phyloP scores from a whole-genome alignment of 352 stramenopile genomes.

The Pythium sp. region DNA sequence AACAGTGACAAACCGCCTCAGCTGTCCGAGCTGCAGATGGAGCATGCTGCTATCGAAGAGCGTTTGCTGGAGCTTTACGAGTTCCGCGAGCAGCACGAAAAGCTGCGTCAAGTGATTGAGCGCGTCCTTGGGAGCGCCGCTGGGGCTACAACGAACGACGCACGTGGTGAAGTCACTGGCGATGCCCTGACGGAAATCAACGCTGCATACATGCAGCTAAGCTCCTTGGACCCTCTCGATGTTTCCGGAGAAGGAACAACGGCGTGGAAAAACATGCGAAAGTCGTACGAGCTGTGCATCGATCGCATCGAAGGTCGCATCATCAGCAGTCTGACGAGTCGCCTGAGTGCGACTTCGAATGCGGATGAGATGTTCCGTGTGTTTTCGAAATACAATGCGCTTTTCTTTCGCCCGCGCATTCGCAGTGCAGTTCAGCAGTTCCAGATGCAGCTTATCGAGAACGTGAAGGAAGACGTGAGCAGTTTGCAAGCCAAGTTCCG shows the following conservation, averaged over 20 bases:
- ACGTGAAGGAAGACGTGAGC: conserved; percentile 96
- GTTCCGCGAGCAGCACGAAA: conserved; percentile 91
- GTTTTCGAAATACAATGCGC: conserved; percentile 97
- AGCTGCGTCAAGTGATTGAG: conserved; percentile 85
- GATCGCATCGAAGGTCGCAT: conserved; percentile 92
- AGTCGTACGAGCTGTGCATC: conserved; percentile 90
- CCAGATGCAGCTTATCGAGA: conserved; percentile 98
- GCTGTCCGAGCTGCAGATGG: conserved; percentile 82
- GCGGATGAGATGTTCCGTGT: conserved; percentile 97
- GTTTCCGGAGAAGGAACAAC: conserved; percentile 77
- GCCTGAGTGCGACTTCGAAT: conserved; percentile 85
- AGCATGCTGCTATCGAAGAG: conserved; percentile 85
- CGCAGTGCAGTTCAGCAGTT: conserved; percentile 97
- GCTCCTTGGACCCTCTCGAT: conserved; percentile 79
- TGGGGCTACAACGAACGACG: conserved; percentile 28
- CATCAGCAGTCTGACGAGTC: conserved; percentile 86
- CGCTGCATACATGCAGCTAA: conserved; percentile 84
- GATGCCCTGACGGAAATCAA: conserved; percentile 88
- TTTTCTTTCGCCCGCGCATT: conserved; percentile 96
- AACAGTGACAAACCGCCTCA: conserved; percentile 78
- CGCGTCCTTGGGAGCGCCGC: conserved; percentile 69
- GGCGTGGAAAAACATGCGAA: conserved; percentile 84
- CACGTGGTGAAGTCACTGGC: conserved; percentile 61
- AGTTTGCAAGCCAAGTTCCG: conserved; percentile 95
- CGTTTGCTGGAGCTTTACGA: conserved; percentile 84